Base-by-base conservation (phyloP, 2,329 filamentous ascomycete species). In the Ophiostoma ulmi region DNA sequence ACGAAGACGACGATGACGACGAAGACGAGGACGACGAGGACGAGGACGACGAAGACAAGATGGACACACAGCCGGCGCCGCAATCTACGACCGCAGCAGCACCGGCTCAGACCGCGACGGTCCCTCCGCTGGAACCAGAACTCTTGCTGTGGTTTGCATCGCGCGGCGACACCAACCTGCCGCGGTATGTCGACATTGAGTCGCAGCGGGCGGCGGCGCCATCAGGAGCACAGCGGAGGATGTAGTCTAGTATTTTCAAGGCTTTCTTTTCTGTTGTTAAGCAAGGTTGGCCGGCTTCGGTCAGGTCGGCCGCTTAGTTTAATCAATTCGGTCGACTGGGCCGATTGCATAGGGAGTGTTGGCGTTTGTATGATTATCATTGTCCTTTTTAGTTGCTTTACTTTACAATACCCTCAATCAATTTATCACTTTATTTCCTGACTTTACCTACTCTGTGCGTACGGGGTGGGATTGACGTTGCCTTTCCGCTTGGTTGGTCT, bases 1-100 rank as follows among this genome's bases (percentile, higher is more conserved):
- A 85, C 67, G 83, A 85, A 31, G 82, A 84, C 0, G 87, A 88
- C 0, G 86, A 86, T 0, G 86, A 85, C 0, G 85, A 84, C 0
- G 85, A 83, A 0, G 84, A 84, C 0, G 82, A 81, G 0, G 85
- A 85, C 0, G 83, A 84, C 6, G 84, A 83, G 0, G 81, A 80
- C 20, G 81, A 78, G 20, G 77, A 75, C 0, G 81, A 78, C n/a
- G 77, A 75, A 0, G 74, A 75, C 36, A 74, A 72, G 13, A 74
- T 75, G 58, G 72, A 67, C 26, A 70, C 55, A 10, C 71, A 72
- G 63, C 70, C 10, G 22, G 68, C 67, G 71, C 72, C 52, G 11
- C 72, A 44, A 36, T 58, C 35, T 1, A 26, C 61, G 41, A 41
- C 66, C 3, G 73, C 71, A 3, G 70, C 68, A 5, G 74, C 72